phyloP scores from a whole-genome alignment of 352 stramenopile species.

The Globisporangium recalcitrans region DNA sequence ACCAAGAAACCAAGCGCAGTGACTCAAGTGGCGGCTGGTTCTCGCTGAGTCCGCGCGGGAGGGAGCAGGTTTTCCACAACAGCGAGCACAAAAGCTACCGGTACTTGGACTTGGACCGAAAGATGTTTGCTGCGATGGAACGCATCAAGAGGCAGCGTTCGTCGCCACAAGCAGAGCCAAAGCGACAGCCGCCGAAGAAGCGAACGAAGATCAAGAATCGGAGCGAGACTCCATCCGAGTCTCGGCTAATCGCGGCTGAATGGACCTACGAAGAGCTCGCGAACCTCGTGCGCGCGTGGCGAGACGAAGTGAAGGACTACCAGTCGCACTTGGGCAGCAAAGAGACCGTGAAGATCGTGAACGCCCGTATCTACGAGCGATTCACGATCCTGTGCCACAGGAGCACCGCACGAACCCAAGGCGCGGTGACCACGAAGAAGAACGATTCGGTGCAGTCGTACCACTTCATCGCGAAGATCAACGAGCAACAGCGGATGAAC shows the following conservation, averaged over 20 bases:
- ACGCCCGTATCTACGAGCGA: not conserved
- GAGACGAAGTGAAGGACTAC: not conserved
- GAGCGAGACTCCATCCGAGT: not conserved
- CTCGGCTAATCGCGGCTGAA: not conserved
- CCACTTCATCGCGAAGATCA: conserved; percentile 8
- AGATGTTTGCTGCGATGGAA: not conserved
- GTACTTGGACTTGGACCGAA: not conserved
- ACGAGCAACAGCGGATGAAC: not conserved
- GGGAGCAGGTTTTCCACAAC: not conserved
- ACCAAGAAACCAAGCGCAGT: not conserved
- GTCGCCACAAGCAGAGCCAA: not conserved
- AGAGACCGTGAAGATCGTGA: not conserved
- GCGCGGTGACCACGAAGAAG: conserved; percentile 2
- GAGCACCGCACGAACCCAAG: not conserved
- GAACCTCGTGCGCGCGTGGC: conserved; percentile 3
- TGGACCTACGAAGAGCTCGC: conserved; percentile 2
- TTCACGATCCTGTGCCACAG: conserved; percentile 1
- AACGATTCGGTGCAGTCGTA: conserved; percentile 1
- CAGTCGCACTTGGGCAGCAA: not conserved
- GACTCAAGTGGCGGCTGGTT: not conserved
- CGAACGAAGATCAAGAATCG: not conserved
- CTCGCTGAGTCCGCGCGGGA: not conserved
- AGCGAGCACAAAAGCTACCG: not conserved
- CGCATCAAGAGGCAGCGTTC: not conserved
- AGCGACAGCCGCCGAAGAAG: not conserved